Conservation (phyloP, 2,329 filamentous ascomycete species). For the Nemania sp. region DNA sequence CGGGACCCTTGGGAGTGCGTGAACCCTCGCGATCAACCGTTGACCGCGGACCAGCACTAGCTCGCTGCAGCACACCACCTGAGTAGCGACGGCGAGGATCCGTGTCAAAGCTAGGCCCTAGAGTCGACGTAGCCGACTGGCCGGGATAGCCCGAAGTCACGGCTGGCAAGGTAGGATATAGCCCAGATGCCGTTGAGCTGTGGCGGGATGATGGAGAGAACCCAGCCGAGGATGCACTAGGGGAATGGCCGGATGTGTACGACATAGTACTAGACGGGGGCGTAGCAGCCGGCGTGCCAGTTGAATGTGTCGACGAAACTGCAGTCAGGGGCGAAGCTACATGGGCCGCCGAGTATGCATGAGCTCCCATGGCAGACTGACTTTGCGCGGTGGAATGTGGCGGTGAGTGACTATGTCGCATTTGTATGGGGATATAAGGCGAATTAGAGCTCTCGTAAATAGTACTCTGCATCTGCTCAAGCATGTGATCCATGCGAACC, state of each 20-base stretch:
- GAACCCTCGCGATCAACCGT: slow-evolving; percentile 54
- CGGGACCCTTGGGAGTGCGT: slow-evolving; percentile 59
- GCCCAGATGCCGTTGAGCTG: slow-evolving; percentile 69
- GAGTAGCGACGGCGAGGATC: slow-evolving; percentile 74
- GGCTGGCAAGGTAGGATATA: slow-evolving; percentile 81
- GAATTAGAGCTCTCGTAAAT: slow-evolving; percentile 92
- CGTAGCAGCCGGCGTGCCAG: slow-evolving; percentile 80
- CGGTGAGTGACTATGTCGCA: slow-evolving; percentile 68
- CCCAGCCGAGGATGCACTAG: slow-evolving; percentile 75
- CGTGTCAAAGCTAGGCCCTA: slow-evolving; percentile 74
- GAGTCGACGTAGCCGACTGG: slow-evolving; percentile 76
- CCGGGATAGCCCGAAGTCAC: slow-evolving; percentile 76
- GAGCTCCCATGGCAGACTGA: slow-evolving; percentile 52
- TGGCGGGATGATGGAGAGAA: slow-evolving; percentile 76
- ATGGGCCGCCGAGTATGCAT: slow-evolving; percentile 63
- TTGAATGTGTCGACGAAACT: slow-evolving; percentile 66
- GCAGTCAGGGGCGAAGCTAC: slow-evolving; percentile 71
- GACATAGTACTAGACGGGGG: slow-evolving; percentile 81
- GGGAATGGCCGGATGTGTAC: slow-evolving; percentile 82
- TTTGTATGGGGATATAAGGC: slow-evolving; percentile 69
- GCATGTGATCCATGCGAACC: slow-evolving; percentile 91
- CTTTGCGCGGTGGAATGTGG: slow-evolving; percentile 52
- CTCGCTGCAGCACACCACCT: slow-evolving; percentile 74
- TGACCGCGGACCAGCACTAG: slow-evolving; percentile 59
- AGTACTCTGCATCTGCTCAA: slow-evolving; percentile 95